A percentile compares a stretch with the other conserved stretches of the same genome.
Conservation (phyloP, 169 alveolate species). For the Cryptosporidium felis region DNA sequence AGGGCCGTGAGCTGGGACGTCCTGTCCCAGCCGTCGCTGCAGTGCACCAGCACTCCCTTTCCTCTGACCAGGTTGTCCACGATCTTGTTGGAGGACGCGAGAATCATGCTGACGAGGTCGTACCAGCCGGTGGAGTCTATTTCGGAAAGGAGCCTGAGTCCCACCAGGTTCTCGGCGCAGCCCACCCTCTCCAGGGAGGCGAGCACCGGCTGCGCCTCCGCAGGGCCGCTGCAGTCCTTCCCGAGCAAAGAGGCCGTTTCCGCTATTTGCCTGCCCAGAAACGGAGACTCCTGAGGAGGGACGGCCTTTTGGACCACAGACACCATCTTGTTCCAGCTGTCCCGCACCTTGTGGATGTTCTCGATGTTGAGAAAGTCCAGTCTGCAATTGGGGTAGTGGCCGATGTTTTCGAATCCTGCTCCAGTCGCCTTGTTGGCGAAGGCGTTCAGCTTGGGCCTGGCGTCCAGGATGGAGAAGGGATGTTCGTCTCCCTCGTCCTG, state of each 20-base stretch:
- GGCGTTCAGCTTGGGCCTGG: constrained; percentile 81
- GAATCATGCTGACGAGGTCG: constrained; percentile 73
- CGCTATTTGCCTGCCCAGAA: neutral
- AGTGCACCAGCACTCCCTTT: constrained; percentile 75
- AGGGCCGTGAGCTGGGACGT: constrained; percentile 85
- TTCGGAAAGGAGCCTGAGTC: constrained; percentile 56
- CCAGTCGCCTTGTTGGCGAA: constrained; percentile 81
- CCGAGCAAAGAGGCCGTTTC: neutral
- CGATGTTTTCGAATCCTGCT: constrained; percentile 79
- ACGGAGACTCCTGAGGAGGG: neutral
- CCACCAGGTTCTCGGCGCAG: constrained; percentile 19
- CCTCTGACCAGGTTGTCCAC: constrained; percentile 68
- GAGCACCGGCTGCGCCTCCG: neutral
- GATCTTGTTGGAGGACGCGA: constrained; percentile 74
- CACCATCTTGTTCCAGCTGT: constrained; percentile 28
- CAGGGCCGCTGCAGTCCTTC: neutral
- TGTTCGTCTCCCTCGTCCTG: constrained; percentile 41
- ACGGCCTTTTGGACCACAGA: neutral
- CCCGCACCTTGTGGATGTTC: constrained; percentile 78
- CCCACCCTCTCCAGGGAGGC: neutral
- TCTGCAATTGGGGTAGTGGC: constrained; percentile 74
- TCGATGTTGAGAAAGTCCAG: constrained; percentile 76
- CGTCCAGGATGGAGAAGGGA: constrained; percentile 72
- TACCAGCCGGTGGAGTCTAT: constrained; percentile 81
- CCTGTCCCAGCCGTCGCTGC: constrained; percentile 93